phyloP scores from a whole-genome alignment of 2,329 filamentous ascomycete species.

The Botryotinia narcissicola region DNA sequence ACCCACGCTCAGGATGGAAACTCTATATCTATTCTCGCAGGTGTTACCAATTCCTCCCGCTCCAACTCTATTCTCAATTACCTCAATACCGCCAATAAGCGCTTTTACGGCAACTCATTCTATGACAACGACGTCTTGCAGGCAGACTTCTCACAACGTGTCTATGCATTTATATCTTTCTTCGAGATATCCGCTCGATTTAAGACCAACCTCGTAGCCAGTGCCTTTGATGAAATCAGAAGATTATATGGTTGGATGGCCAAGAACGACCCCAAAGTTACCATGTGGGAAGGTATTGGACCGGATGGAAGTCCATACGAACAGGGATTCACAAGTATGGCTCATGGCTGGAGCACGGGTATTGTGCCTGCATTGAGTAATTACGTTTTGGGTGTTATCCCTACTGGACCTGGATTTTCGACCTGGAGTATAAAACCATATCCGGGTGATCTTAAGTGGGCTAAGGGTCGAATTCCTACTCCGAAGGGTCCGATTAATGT shows the following conservation, averaged over 20 bases:
- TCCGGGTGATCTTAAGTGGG: constrained; percentile 43
- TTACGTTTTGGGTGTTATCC: constrained; percentile 48
- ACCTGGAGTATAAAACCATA: constrained; percentile 44
- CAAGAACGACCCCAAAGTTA: constrained; percentile 45
- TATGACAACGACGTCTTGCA: constrained; percentile 47
- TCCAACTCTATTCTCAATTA: constrained; percentile 43
- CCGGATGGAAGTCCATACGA: constrained; percentile 45
- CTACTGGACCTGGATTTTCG: constrained; percentile 45
- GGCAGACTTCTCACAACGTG: constrained; percentile 44
- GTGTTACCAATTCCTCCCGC: constrained; percentile 35
- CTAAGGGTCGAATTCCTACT: constrained; percentile 45
- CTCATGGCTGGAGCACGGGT: constrained; percentile 53
- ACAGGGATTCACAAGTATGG: constrained; percentile 47
- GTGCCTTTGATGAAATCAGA: constrained; percentile 47
- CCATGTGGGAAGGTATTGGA: constrained; percentile 53
- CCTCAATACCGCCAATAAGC: constrained; percentile 40
- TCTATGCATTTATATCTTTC: constrained; percentile 53
- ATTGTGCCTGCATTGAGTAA: constrained; percentile 48
- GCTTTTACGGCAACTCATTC: constrained; percentile 51
- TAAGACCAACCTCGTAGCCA: constrained; percentile 36
- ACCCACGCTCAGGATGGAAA: constrained; percentile 53
- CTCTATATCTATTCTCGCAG: constrained; percentile 46
- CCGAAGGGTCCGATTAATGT: constrained; percentile 43
- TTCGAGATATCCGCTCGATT: constrained; percentile 54
- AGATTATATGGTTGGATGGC: constrained; percentile 53